Percentiles rank a stretch among this genome's conserved stretches.
phyloP scores from a whole-genome alignment of 768 basidiomycete species.

The Ramaria rubella region DNA sequence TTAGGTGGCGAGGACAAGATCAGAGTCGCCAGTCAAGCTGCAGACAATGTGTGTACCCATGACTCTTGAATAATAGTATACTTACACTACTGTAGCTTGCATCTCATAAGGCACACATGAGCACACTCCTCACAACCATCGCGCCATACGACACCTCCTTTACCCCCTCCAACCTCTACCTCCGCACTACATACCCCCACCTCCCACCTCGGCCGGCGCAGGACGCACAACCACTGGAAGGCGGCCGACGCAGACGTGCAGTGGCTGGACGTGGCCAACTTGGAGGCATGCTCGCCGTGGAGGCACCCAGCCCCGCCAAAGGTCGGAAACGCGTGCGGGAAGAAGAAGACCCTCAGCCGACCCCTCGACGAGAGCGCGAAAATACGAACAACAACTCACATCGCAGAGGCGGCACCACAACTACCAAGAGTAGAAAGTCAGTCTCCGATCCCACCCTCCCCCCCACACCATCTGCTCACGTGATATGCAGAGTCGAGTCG shows the following conservation, averaged over 20 bases:
- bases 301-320: constrained; percentile 7
- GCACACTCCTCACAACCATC: constrained; percentile 51
- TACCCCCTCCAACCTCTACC: constrained; percentile 47
- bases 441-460: background rate
- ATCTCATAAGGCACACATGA: constrained; percentile 14
- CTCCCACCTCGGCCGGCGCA: constrained; percentile 62
- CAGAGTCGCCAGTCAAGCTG: constrained; percentile 84
- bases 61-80: constrained; percentile 26
- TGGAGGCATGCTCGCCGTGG: constrained; percentile 22
- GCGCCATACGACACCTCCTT: constrained; percentile 40
- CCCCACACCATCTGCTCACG: background rate
- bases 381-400: background rate
- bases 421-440: constrained; percentile 5
- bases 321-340: constrained; percentile 7
- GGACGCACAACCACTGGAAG: constrained; percentile 54
- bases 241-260: constrained; percentile 19
- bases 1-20: constrained; percentile 98
- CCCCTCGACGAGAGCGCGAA: constrained; percentile 3
- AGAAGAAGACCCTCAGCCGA: constrained; percentile 2
- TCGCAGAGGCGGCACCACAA: background rate
- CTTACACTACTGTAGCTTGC: background rate
- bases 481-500: constrained; percentile 1
- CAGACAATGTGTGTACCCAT: constrained; percentile 75
- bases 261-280: constrained; percentile 27
- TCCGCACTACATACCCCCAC: constrained; percentile 70